phyloP scores from a whole-genome alignment of 805 yeast genomes.

The Teunomyces lycoperdinae region DNA sequence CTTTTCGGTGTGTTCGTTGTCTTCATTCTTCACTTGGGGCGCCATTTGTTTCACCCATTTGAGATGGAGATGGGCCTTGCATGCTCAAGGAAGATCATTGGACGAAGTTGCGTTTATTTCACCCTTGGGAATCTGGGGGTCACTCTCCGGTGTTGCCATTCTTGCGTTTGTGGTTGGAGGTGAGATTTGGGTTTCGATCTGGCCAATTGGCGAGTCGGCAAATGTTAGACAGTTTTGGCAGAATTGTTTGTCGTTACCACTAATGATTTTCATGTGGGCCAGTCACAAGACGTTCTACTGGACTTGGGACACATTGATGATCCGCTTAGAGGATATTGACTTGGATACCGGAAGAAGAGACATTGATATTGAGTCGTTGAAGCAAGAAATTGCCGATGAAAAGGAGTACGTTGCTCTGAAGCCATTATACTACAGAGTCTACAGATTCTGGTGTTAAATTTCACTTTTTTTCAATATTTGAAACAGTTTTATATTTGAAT shows the following conservation, averaged over 20 bases:
- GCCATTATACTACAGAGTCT: conserved; percentile 30
- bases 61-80: conserved; percentile 40
- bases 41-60: conserved; percentile 40
- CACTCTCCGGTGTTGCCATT: conserved; percentile 29
- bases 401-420: conserved; percentile 22
- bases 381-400: conserved; percentile 42
- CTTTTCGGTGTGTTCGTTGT: conserved; percentile 39
- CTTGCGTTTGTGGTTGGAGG: conserved; percentile 33
- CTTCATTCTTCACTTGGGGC: conserved; percentile 41
- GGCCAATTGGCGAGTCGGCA: conserved; percentile 31
- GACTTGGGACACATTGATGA: conserved; percentile 26
- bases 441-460: conserved; percentile 31
- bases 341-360: conserved; percentile 44
- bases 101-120: conserved; percentile 36
- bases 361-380: conserved; percentile 33
- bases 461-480: background rate
- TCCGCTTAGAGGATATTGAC: conserved; percentile 36
- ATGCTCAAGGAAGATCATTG: conserved; percentile 28
- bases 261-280: conserved; percentile 42
- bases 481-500: background rate
- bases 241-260: conserved; percentile 41
- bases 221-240: conserved; percentile 45
- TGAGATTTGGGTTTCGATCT: conserved; percentile 39
- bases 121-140: conserved; percentile 36
- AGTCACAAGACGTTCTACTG: conserved; percentile 37